Conservation (phyloP, 352 stramenopile species). For the Globisporangium spinosum region DNA sequence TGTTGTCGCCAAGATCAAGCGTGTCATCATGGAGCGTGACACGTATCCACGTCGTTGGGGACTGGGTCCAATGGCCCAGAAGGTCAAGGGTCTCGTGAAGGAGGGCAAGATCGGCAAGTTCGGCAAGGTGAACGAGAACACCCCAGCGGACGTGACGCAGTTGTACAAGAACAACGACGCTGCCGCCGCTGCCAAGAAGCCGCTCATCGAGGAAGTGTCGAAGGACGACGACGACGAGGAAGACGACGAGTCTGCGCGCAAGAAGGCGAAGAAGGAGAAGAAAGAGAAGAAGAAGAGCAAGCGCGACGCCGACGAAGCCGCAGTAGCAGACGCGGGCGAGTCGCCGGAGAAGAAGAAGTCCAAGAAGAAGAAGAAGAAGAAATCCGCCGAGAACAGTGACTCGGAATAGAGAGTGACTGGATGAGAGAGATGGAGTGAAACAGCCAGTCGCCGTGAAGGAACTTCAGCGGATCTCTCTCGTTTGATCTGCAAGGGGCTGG, state of each 20-base stretch:
- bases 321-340: constrained; percentile 42
- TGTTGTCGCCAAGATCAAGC: constrained; percentile 99
- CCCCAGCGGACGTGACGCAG: constrained; percentile 69
- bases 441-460: not conserved
- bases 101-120: constrained; percentile 90
- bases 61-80: constrained; percentile 97
- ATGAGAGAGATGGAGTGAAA: not conserved
- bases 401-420: constrained; percentile 41
- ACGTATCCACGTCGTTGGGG: constrained; percentile 99
- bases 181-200: constrained; percentile 31
- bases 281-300: constrained; percentile 78
- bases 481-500: not conserved
- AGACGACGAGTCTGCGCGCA: constrained; percentile 38
- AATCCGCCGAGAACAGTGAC: constrained; percentile 62
- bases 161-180: constrained; percentile 61
- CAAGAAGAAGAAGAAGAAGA: constrained; percentile 90
- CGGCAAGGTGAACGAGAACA: constrained; percentile 87
- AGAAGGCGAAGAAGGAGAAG: constrained; percentile 75
- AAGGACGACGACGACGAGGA: constrained; percentile 33
- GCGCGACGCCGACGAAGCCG: constrained; percentile 49
- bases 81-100: constrained; percentile 98
- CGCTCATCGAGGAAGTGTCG: constrained; percentile 61
- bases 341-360: constrained; percentile 85
- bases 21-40: constrained; percentile 99
- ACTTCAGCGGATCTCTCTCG: not conserved